These are phyloP conservation scores for Viscum album DNA, from an alignment of 177 flowering plant species.

Conservation along the genomic window DNA sequence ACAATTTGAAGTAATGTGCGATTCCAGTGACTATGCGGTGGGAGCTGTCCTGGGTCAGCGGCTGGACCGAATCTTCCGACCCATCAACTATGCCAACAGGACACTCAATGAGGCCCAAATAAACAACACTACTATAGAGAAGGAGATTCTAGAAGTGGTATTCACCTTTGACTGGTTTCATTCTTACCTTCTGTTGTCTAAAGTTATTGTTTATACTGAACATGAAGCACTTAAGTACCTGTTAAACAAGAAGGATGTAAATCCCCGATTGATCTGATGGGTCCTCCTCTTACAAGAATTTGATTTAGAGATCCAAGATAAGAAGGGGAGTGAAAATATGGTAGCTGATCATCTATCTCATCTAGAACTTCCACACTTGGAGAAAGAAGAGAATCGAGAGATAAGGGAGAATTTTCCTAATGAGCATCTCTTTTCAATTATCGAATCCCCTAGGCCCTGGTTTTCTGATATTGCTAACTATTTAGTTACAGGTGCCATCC, in stretches of 20 bases:
- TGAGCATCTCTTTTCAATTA: too few relatives aligned
- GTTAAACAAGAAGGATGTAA: constrained; percentile 6
- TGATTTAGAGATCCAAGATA: too few relatives aligned
- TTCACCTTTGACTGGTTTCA: constrained; percentile 3
- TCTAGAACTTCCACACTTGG: too few relatives aligned
- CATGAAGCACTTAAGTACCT: constrained; percentile 10
- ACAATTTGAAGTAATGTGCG: constrained; percentile 6
- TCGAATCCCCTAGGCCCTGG: too few relatives aligned
- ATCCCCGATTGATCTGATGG: constrained; percentile 11
- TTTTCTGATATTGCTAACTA: too few relatives aligned
- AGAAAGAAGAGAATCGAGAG: too few relatives aligned
- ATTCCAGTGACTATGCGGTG: not conserved
- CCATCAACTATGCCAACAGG: not conserved
- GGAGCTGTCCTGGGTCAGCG: not conserved
- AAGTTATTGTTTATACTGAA: constrained; percentile 7
- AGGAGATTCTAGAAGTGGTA: constrained; percentile 3
- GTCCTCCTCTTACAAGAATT: constrained; percentile 10
- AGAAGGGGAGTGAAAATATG: too few relatives aligned
- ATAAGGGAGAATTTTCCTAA: constrained; percentile 6
- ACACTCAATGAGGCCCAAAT: not conserved
- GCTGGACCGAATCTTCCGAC: not conserved
- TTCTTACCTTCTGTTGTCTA: not conserved
- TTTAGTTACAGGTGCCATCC: too few relatives aligned
- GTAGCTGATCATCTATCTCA: too few relatives aligned
- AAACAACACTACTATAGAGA: constrained; percentile 1